Percentiles rank a stretch among this genome's conserved stretches.
Evolutionary conservation across 208 protist genomes (phyloP).

Genomic region (Zelonia costaricensis): DNA sequence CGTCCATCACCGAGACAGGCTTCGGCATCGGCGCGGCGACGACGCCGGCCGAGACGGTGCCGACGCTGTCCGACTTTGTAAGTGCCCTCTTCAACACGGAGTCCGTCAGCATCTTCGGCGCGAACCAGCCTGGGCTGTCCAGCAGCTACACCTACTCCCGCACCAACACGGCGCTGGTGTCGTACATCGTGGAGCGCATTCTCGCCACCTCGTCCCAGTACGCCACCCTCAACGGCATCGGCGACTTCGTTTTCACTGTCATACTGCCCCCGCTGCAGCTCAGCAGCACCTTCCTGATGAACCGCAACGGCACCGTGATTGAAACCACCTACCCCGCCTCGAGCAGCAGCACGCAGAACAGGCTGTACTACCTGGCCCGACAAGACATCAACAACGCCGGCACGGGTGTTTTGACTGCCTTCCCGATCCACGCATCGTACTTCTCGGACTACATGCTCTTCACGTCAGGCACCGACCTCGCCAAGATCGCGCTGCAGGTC

Average conservation of each 20-base stretch:
- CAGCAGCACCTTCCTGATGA: constrained; percentile 50
- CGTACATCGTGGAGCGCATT: constrained; percentile 55
- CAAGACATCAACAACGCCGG: constrained; percentile 33
- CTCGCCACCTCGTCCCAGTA: constrained; percentile 13
- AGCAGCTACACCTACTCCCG: constrained; percentile 43
- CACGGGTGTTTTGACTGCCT: constrained; percentile 1
- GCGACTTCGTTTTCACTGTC: constrained; percentile 44
- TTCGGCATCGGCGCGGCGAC: constrained; percentile 16
- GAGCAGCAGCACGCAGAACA: background rate
- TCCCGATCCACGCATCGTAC: constrained; percentile 46
- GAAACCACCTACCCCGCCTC: constrained; percentile 26
- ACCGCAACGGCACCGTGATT: constrained; percentile 14
- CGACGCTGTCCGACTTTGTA: constrained; percentile 36
- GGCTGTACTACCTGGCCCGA: constrained; percentile 17
- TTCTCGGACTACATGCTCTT: constrained; percentile 70
- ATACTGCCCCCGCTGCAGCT: constrained; percentile 45
- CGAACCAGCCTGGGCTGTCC: constrained; percentile 16
- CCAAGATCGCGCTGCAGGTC: constrained; percentile 17
- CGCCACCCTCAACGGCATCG: constrained; percentile 15
- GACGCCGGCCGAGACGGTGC: constrained; percentile 10
- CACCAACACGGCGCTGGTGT: constrained; percentile 54
- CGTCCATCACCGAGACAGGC: constrained; percentile 44
- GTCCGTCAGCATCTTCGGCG: constrained; percentile 9
- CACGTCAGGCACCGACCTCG: constrained; percentile 46
- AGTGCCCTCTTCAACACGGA: constrained; percentile 28